Base-by-base conservation (phyloP, 345 rosid genomes). In the Psidium friedrichsthalianum region DNA sequence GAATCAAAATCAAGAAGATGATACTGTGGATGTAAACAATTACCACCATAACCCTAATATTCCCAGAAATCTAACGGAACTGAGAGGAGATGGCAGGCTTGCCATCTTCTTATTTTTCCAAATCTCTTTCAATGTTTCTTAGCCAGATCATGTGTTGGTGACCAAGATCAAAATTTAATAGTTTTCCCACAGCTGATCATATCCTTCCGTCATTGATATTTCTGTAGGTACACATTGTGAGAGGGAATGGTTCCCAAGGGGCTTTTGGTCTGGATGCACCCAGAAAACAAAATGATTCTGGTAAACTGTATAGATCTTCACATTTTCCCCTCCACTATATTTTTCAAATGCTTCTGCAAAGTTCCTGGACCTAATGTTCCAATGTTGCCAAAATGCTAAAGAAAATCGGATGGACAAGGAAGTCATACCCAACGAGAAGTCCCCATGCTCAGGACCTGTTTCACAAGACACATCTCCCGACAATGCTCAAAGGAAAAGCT, bases 151-250 rank as follows among this genome's bases (percentile, higher is more conserved):
- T 58, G 18, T 22, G 51, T 54, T 51, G 49, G 27, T 64, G 51
- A 40, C 24, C 55, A 24, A 24, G 44, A 58, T 64, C 16, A 42
- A n/a, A 69, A 16, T 54, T 22, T 25, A 74, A 64, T 36, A 44
- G 74, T 74, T 53, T 27, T 61, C 21, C 53, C 74, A 11, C 6
- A 54, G 81, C 58, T 57, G 51, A 51, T 52, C 22, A 24, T 74
- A 12, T 10, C 64, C 11, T 47, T 56, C n/a, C 4, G 42, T 82
- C 21, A 18, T 24, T 80, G 74, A 69, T 85, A 74, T 78, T 55
- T 11, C n/a, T 80, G 27, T 52, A 87, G 88, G 88, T 87, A 21
- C 82, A 84, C 51, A 49, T 84, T 58, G 82, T 87, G 29, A 87
- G 84, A 44, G 84, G 61, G 51, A 51, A 80, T 56, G 56, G 44